phyloP scores from a whole-genome alignment of 139 green algal species.

The Spirogloea muscicola region DNA sequence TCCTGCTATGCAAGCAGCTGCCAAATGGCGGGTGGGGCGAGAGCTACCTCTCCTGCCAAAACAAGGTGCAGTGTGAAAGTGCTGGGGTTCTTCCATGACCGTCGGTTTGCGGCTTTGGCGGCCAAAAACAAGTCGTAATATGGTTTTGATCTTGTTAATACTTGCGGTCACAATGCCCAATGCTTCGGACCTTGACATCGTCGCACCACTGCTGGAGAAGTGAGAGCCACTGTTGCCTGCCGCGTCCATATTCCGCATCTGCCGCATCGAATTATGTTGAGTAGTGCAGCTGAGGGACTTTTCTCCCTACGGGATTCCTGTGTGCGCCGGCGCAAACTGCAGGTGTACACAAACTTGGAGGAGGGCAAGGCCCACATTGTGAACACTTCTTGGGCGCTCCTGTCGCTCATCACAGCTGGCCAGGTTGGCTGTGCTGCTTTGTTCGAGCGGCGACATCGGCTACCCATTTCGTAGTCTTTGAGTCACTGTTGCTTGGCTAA shows the following conservation, averaged over 20 bases:
- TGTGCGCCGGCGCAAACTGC: background rate
- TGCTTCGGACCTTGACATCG: background rate
- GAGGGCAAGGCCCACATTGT: slow-evolving; percentile 78
- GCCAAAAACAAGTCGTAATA: background rate
- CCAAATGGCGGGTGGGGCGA: slow-evolving; percentile 93
- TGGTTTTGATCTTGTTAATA: background rate
- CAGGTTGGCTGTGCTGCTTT: slow-evolving; percentile 18
- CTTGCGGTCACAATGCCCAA: too few species aligned
- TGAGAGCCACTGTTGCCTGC: slow-evolving; percentile 2
- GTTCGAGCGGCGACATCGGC: background rate
- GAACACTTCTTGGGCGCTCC: slow-evolving; percentile 93
- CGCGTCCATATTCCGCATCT: background rate
- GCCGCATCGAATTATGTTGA: background rate
- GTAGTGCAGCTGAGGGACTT: background rate
- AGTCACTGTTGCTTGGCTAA: background rate
- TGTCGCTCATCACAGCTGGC: slow-evolving; percentile 71
- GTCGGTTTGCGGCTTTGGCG: background rate
- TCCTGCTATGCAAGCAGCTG: slow-evolving; percentile 84
- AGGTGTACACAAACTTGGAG: slow-evolving; percentile 79
- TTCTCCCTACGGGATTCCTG: background rate
- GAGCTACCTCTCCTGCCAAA: slow-evolving; percentile 93
- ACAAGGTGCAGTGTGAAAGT: slow-evolving; percentile 64
- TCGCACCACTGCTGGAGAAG: background rate
- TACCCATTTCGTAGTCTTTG: background rate
- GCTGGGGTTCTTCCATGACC: background rate